phyloP scores from a whole-genome alignment of 164 flowering plant genomes.

The Vitis amurensis region DNA sequence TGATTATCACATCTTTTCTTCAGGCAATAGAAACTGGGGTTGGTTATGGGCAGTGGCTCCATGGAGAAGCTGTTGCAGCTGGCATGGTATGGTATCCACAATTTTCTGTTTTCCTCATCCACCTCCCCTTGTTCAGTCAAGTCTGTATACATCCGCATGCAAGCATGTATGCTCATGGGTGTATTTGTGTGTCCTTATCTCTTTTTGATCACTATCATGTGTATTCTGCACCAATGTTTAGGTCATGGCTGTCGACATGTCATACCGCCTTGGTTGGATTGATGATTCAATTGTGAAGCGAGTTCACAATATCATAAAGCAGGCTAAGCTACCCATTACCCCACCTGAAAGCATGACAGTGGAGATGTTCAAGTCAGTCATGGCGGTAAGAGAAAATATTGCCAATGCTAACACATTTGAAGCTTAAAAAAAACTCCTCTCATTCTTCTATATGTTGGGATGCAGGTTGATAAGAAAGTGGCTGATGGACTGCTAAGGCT shows the following conservation, averaged over 20 bases:
- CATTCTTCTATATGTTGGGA: not conserved
- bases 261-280: constrained; percentile 97
- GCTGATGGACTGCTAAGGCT: constrained; percentile 96
- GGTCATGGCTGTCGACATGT: constrained; percentile 99
- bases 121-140: not conserved
- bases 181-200: not conserved
- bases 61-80: constrained; percentile 99
- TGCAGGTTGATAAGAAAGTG: constrained; percentile 96
- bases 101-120: not conserved
- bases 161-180: not conserved
- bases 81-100: constrained; percentile 62
- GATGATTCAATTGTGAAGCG: constrained; percentile 81
- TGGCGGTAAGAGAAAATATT: constrained; percentile 71
- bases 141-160: not conserved
- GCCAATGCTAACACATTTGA: not conserved
- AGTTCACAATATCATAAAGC: constrained; percentile 51
- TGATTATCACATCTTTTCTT: constrained; percentile 4
- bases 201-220: not conserved
- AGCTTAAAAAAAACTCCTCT: constrained; percentile 3
- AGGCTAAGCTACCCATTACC: constrained; percentile 82
- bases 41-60: constrained; percentile 98
- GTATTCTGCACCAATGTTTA: constrained; percentile 21
- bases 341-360: constrained; percentile 92
- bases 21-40: constrained; percentile 95
- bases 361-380: constrained; percentile 84